phyloP scores from a whole-genome alignment of 176 grass and related monocot species.

The Poa pratensis region DNA sequence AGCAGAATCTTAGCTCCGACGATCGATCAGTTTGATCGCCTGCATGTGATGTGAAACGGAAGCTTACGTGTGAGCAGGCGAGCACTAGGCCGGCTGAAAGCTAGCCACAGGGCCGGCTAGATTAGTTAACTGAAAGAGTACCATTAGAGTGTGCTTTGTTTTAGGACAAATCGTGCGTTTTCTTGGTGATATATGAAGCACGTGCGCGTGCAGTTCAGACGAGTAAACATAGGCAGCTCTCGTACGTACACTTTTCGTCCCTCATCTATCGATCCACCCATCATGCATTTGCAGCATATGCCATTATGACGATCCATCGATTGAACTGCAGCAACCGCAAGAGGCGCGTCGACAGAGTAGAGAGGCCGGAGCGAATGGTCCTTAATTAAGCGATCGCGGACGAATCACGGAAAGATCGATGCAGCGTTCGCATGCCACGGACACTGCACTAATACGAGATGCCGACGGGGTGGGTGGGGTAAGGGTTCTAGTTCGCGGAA shows the following conservation, averaged over 20 bases:
- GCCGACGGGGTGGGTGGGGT: too few species aligned
- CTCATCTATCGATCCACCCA: background rate
- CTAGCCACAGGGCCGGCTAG: background rate
- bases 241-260: background rate
- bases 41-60: constrained; percentile 1
- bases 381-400: too few species aligned
- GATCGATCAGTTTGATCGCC: background rate
- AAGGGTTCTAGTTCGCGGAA: too few species aligned
- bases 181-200: constrained; percentile 11
- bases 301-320: background rate
- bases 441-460: too few species aligned
- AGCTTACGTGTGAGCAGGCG: background rate
- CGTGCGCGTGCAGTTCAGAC: background rate
- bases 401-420: too few species aligned
- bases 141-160: background rate
- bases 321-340: background rate
- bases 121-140: background rate
- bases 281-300: background rate
- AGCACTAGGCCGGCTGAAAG: background rate
- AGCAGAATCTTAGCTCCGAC: background rate
- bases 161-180: background rate
- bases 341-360: background rate
- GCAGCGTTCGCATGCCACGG: too few species aligned
- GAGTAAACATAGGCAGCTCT: background rate
- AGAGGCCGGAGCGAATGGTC: too few species aligned